These are phyloP conservation scores for Trametes cingulata DNA, from an alignment of 768 basidiomycete species.

Conservation along the genomic window DNA sequence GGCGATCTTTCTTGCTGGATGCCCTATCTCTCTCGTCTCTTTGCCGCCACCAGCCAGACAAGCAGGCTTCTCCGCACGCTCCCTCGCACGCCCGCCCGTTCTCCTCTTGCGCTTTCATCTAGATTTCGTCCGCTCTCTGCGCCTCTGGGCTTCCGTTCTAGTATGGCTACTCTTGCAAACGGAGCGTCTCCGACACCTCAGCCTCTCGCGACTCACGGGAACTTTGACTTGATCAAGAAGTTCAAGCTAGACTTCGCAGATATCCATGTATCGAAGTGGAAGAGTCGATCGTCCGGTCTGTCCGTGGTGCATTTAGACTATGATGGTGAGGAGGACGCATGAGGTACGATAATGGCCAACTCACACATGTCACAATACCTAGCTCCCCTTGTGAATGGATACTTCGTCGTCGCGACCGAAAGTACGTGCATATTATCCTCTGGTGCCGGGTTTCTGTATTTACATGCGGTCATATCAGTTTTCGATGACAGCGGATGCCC, in stretches of 20 bases:
- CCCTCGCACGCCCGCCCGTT: constrained; percentile 8
- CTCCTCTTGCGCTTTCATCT: constrained; percentile 5
- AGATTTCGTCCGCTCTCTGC: constrained; percentile 2
- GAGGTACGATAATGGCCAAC: constrained; percentile 12
- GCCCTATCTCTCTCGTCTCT: constrained; percentile 20
- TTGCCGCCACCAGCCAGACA: constrained; percentile 17
- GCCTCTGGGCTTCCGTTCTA: constrained; percentile 9
- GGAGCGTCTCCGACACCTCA: background rate
- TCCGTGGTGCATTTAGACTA: constrained; percentile 90
- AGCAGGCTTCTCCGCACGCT: constrained; percentile 16
- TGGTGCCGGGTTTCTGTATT: background rate
- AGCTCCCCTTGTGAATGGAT: constrained; percentile 90
- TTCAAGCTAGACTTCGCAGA: constrained; percentile 80
- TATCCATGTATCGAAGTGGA: constrained; percentile 84
- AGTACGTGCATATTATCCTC: constrained; percentile 49
- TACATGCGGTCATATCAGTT: constrained; percentile 49
- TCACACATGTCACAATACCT: background rate
- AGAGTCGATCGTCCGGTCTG: constrained; percentile 83
- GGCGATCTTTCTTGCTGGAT: constrained; percentile 14
- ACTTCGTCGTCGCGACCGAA: constrained; percentile 88
- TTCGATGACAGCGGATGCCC: constrained; percentile 95
- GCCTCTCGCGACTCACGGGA: constrained; percentile 47
- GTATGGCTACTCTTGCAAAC: constrained; percentile 22
- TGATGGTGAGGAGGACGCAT: constrained; percentile 56
- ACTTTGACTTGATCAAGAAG: constrained; percentile 81